These are phyloP conservation scores for Microsporum audouinii DNA, from an alignment of 2,329 filamentous ascomycete species.

Conservation along the genomic window DNA sequence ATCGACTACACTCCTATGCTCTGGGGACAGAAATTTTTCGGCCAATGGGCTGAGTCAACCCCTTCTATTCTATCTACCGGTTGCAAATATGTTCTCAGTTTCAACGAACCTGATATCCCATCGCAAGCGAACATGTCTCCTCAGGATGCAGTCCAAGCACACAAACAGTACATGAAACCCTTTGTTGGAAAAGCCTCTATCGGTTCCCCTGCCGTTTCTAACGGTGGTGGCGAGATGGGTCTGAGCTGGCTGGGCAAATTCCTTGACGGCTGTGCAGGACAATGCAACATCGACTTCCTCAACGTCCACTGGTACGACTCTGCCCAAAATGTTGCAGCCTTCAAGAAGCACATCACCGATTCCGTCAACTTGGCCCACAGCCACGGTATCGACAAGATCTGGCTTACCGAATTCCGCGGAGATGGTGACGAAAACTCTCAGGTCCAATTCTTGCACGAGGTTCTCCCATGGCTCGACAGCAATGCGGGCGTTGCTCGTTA, in stretches of 20 bases:
- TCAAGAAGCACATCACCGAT: constrained; percentile 29
- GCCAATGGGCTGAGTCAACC: constrained; percentile 26
- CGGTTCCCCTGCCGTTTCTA: constrained; percentile 34
- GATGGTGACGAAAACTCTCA: constrained; percentile 17
- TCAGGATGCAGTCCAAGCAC: constrained; percentile 26
- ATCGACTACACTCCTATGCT: constrained; percentile 38
- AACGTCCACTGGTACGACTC: constrained; percentile 37
- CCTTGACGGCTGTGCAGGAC: constrained; percentile 26
- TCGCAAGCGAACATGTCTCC: constrained; percentile 31
- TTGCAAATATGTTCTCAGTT: constrained; percentile 30
- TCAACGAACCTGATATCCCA: constrained; percentile 38
- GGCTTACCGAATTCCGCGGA: constrained; percentile 38
- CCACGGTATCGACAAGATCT: constrained; percentile 31
- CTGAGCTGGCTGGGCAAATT: constrained; percentile 33
- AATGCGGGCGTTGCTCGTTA: constrained; percentile 32
- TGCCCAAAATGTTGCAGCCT: constrained; percentile 21
- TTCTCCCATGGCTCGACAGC: constrained; percentile 30
- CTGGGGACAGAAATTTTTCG: constrained; percentile 31
- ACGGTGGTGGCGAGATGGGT: constrained; percentile 25
- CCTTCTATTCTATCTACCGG: constrained; percentile 26
- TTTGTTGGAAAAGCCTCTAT: constrained; percentile 28
- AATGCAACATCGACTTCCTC: constrained; percentile 32
- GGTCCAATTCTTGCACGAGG: constrained; percentile 29
- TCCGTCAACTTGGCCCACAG: constrained; percentile 25
- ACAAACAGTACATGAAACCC: constrained; percentile 30